Evolutionary conservation across 495 filamentous ascomycete species (phyloP).

Genomic region (Aspergillus kassunensis): DNA sequence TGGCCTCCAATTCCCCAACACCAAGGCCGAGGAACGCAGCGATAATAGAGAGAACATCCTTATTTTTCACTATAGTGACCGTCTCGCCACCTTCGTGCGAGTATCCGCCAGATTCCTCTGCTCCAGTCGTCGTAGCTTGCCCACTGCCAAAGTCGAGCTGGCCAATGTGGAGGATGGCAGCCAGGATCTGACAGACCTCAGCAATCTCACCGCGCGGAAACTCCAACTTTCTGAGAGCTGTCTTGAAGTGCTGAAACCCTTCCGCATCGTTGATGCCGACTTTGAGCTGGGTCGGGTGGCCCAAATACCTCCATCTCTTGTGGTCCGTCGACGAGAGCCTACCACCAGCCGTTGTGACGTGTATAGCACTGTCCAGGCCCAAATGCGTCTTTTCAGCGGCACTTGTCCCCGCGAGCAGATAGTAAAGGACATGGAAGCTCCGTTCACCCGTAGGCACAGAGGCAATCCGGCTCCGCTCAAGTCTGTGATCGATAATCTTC

Average conservation of each 20-base stretch:
- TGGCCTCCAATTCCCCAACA: slow-evolving; percentile 74
- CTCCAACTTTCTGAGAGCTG: slow-evolving; percentile 85
- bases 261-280: slow-evolving; percentile 94
- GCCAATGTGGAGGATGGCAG: slow-evolving; percentile 88
- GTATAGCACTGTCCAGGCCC: slow-evolving; percentile 63
- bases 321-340: slow-evolving; percentile 52
- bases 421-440: slow-evolving; percentile 95
- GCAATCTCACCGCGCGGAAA: slow-evolving; percentile 92
- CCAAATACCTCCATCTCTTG: slow-evolving; percentile 91
- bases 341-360: slow-evolving; percentile 35
- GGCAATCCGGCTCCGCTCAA: slow-evolving; percentile 87
- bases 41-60: slow-evolving; percentile 78
- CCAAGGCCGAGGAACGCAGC: slow-evolving; percentile 89
- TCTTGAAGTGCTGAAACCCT: slow-evolving; percentile 97
- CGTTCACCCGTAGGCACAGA: slow-evolving; percentile 91
- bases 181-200: slow-evolving; percentile 91
- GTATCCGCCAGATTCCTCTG: slow-evolving; percentile 92
- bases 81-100: slow-evolving; percentile 90
- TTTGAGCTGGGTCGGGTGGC: slow-evolving; percentile 93
- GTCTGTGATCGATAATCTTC: slow-evolving; percentile 86
- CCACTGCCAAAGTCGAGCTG: slow-evolving; percentile 86
- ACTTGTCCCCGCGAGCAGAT: slow-evolving; percentile 88
- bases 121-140: slow-evolving; percentile 69
- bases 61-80: slow-evolving; percentile 84
- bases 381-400: slow-evolving; percentile 84